A percentile compares a stretch with the other conserved stretches of the same genome.
Evolutionary conservation across 257 asterid species (phyloP).

Genomic region (Solanum dulcamara): DNA sequence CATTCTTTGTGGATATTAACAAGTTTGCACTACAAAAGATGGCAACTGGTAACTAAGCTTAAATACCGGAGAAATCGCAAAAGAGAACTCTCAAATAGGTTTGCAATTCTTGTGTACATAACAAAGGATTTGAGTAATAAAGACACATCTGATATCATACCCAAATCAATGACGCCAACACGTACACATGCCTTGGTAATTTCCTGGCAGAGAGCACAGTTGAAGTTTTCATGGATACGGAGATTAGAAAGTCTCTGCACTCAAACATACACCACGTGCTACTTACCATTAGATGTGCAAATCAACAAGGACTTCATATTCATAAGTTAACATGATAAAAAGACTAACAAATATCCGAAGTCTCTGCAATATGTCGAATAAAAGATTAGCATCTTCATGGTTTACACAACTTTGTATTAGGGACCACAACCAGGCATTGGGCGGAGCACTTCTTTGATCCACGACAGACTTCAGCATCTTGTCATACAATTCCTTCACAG

Average conservation of each 20-base stretch:
- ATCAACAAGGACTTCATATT: neutral
- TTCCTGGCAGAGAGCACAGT: conserved; percentile 77
- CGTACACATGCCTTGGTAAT: conserved; percentile 82
- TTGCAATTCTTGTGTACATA: neutral
- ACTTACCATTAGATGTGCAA: neutral
- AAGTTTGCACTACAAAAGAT: neutral
- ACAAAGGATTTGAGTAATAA: neutral
- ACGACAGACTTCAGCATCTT: conserved; percentile 46
- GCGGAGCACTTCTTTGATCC: conserved; percentile 72
- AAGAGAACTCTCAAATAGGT: neutral
- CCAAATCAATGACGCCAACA: conserved; percentile 66
- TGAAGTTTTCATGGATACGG: conserved; percentile 61
- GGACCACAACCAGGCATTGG: conserved; percentile 81
- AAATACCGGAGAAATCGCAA: neutral
- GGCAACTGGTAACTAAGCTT: neutral
- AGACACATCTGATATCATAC: conserved; percentile 20
- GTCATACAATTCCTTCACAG: conserved; percentile 57
- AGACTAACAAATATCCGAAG: conserved; percentile 70
- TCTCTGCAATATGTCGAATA: conserved; percentile 57
- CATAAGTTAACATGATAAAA: neutral
- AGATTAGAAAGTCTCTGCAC: conserved; percentile 89
- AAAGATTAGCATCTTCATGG: conserved; percentile 58
- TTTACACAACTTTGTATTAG: conserved; percentile 55
- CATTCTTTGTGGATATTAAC: neutral
- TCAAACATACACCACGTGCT: neutral